These are phyloP conservation scores for Rhizopogon sp. DNA, from an alignment of 768 basidiomycete genomes.

Conservation along the genomic window DNA sequence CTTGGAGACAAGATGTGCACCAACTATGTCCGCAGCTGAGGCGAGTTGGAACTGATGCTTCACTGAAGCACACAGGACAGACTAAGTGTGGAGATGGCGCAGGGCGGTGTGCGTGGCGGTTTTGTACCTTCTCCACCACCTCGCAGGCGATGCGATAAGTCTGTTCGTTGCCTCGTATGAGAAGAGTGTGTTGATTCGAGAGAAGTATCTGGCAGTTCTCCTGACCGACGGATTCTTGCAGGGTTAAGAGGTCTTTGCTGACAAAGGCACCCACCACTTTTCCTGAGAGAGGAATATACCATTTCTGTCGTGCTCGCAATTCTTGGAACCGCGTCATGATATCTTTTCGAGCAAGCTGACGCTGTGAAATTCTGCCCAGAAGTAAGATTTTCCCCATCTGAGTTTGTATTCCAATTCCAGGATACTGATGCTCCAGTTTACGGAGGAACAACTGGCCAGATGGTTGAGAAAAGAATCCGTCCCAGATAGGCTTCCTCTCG, in stretches of 20 bases:
- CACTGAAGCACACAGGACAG: constrained; percentile 72
- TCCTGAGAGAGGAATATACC: constrained; percentile 42
- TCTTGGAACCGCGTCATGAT: constrained; percentile 45
- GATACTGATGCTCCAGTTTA: constrained; percentile 33
- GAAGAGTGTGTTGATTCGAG: constrained; percentile 31
- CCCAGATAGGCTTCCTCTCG: constrained; percentile 57
- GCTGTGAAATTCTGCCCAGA: constrained; percentile 42
- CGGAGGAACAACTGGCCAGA: constrained; percentile 42
- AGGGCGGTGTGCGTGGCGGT: constrained; percentile 13
- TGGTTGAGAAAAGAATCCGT: constrained; percentile 48
- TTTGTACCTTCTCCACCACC: constrained; percentile 35
- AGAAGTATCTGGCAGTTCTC: constrained; percentile 50
- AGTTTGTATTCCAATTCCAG: constrained; percentile 34
- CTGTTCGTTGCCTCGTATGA: constrained; percentile 50
- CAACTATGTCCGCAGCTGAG: constrained; percentile 64
- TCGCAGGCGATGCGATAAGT: constrained; percentile 31
- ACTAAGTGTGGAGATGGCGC: constrained; percentile 7
- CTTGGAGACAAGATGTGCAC: constrained; percentile 58
- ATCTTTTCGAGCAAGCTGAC: constrained; percentile 34
- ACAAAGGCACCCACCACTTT: constrained; percentile 42
- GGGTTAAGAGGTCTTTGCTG: constrained; percentile 36
- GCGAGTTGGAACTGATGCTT: constrained; percentile 44
- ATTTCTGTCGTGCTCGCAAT: constrained; percentile 37
- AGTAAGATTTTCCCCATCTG: constrained; percentile 38
- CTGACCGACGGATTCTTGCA: constrained; percentile 47